phyloP scores from a whole-genome alignment of 805 yeast species.

The Nakazawaea ambrosiae region DNA sequence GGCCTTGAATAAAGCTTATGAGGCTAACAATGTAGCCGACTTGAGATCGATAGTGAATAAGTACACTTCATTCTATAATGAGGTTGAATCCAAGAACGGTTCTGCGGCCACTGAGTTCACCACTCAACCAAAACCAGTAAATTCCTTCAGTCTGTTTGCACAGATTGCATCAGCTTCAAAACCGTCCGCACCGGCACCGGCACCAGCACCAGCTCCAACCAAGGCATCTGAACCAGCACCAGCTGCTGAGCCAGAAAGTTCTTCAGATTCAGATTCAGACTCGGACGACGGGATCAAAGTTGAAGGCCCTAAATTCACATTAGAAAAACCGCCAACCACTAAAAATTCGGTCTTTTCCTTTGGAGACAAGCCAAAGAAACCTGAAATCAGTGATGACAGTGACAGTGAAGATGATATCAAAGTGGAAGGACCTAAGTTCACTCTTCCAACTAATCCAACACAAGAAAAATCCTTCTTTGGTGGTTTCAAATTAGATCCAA shows the following conservation, averaged over 20 bases:
- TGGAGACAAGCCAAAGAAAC: slow-evolving; percentile 25
- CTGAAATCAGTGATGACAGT: slow-evolving; percentile 17
- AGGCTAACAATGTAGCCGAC: slow-evolving; percentile 43
- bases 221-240: neutral
- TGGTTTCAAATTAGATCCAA: slow-evolving; percentile 21
- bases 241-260: slow-evolving; percentile 11
- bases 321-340: slow-evolving; percentile 37
- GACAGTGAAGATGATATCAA: slow-evolving; percentile 47
- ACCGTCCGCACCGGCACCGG: neutral
- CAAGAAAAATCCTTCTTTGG: slow-evolving; percentile 16
- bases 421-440: slow-evolving; percentile 67
- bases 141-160: neutral
- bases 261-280: slow-evolving; percentile 19
- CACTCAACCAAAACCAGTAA: neutral
- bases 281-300: slow-evolving; percentile 52
- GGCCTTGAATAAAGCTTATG: slow-evolving; percentile 35
- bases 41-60: slow-evolving; percentile 49
- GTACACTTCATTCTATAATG: slow-evolving; percentile 46
- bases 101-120: slow-evolving; percentile 7
- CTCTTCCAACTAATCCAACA: slow-evolving; percentile 31
- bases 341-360: slow-evolving; percentile 45
- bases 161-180: neutral
- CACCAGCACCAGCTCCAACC: slow-evolving; percentile 10
- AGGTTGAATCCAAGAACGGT: slow-evolving; percentile 20
- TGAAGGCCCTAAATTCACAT: slow-evolving; percentile 64